These are phyloP conservation scores for Scenedesmus sp. DNA, from an alignment of 163 green algal genomes.

Conservation along the genomic window DNA sequence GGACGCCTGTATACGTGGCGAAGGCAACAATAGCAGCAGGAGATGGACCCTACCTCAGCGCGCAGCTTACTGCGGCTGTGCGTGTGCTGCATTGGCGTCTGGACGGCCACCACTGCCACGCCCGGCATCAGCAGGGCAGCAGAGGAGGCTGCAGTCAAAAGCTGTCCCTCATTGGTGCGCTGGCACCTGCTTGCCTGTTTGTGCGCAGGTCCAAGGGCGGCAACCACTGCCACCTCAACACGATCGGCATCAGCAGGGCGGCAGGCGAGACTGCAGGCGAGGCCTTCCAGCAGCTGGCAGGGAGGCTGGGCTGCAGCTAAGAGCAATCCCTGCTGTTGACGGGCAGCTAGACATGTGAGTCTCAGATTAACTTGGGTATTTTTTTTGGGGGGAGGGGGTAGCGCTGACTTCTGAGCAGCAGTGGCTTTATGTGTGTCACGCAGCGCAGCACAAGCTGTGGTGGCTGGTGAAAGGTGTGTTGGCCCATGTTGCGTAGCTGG, in stretches of 20 bases:
- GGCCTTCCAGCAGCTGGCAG: conserved; percentile 30
- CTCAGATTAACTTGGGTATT: not conserved
- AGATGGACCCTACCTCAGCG: too few relatives aligned
- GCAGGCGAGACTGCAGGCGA: conserved; percentile 52
- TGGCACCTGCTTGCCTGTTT: conserved; percentile 31
- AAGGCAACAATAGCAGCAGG: too few relatives aligned
- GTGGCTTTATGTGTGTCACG: too few relatives aligned
- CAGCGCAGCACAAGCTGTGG: too few relatives aligned
- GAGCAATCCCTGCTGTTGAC: conserved; percentile 31
- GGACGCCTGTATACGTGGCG: too few relatives aligned
- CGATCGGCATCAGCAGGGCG: conserved; percentile 72
- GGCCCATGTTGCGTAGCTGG: too few relatives aligned
- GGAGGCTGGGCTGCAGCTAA: conserved; percentile 25
- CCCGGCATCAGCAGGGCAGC: conserved; percentile 71
- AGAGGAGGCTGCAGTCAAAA: conserved; percentile 46
- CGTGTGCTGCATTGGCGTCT: too few relatives aligned
- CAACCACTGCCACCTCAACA: conserved; percentile 96
- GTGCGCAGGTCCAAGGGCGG: conserved; percentile 74
- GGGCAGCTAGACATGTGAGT: conserved; percentile 59
- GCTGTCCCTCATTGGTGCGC: too few relatives aligned
- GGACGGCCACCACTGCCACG: conserved; percentile 95
- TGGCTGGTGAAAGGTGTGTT: not conserved
- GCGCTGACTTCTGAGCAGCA: too few relatives aligned
- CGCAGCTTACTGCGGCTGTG: too few relatives aligned
- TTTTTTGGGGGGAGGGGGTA: not conserved